A percentile compares a stretch with the other conserved stretches of the same genome.
phyloP scores from a whole-genome alignment of 1,284 basidiomycete species.

The Retiboletus flavoniger region DNA sequence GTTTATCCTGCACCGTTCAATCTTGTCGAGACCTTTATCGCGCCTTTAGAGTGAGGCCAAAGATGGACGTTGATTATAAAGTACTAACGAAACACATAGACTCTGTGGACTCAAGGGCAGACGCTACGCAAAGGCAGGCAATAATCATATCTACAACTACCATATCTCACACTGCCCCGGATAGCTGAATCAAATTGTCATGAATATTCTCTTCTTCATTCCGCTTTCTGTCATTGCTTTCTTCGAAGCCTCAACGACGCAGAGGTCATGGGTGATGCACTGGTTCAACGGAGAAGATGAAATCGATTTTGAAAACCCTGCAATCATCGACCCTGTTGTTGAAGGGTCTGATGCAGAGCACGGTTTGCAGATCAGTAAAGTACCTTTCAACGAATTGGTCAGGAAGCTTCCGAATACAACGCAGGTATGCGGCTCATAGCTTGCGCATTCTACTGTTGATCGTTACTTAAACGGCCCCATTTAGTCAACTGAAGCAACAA shows the following conservation, averaged over 20 bases:
- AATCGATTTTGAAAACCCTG: slow-evolving; percentile 61
- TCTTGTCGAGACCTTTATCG: slow-evolving; percentile 79
- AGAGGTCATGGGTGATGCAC: slow-evolving; percentile 63
- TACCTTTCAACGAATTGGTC: slow-evolving; percentile 74
- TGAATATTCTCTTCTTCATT: slow-evolving; percentile 78
- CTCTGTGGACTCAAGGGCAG: slow-evolving; percentile 45
- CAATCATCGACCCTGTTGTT: slow-evolving; percentile 58
- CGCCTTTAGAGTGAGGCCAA: slow-evolving; percentile 75
- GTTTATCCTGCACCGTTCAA: slow-evolving; percentile 83
- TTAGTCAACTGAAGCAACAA: slow-evolving; percentile 69
- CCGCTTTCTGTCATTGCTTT: slow-evolving; percentile 75
- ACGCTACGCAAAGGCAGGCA: slow-evolving; percentile 55
- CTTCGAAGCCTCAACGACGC: slow-evolving; percentile 64
- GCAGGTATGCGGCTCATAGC: slow-evolving; percentile 48
- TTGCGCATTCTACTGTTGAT: slow-evolving; percentile 7
- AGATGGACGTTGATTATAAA: not conserved
- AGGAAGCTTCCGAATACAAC: slow-evolving; percentile 75
- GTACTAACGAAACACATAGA: slow-evolving; percentile 37
- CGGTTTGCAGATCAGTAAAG: slow-evolving; percentile 68
- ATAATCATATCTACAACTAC: slow-evolving; percentile 5
- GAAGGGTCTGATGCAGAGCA: slow-evolving; percentile 54
- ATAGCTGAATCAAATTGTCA: slow-evolving; percentile 74
- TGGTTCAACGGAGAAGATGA: slow-evolving; percentile 67
- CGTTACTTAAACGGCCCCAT: not conserved
- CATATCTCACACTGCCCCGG: not conserved